A percentile compares a stretch with the other conserved stretches of the same genome.
Evolutionary conservation across 768 basidiomycete species (phyloP).

Genomic region (Phylloporus arenicola): DNA sequence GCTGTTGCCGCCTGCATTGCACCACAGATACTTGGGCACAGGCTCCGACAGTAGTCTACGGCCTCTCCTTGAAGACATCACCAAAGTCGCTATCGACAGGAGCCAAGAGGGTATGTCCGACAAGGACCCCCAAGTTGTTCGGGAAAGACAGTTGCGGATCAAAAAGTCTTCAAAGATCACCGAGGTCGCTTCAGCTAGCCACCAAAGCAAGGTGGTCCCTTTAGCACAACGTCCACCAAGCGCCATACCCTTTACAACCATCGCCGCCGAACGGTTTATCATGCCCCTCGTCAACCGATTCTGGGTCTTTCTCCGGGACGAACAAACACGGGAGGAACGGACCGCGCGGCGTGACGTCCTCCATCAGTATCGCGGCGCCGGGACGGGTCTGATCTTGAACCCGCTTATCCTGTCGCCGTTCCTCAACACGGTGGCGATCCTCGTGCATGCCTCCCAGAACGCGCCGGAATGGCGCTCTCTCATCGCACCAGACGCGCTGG

Average conservation of each 20-base stretch:
- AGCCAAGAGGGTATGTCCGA: slow-evolving; percentile 50
- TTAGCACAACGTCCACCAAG: slow-evolving; percentile 4
- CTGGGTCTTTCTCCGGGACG: slow-evolving; percentile 89
- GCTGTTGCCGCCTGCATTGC: slow-evolving; percentile 64
- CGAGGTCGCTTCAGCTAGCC: slow-evolving; percentile 32
- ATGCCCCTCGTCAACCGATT: slow-evolving; percentile 90
- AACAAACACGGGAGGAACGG: slow-evolving; percentile 69
- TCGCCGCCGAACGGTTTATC: slow-evolving; percentile 87
- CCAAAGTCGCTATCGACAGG: slow-evolving; percentile 55
- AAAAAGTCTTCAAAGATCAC: slow-evolving; percentile 42
- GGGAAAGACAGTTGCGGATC: slow-evolving; percentile 73
- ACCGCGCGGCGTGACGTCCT: slow-evolving; percentile 52
- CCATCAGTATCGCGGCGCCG: slow-evolving; percentile 61
- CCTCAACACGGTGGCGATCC: slow-evolving; percentile 66
- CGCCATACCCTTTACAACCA: slow-evolving; percentile 47
- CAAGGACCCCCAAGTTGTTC: slow-evolving; percentile 54
- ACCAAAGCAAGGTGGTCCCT: slow-evolving; percentile 12
- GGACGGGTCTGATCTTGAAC: slow-evolving; percentile 78
- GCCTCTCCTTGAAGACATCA: slow-evolving; percentile 58
- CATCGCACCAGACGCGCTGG: slow-evolving; percentile 75
- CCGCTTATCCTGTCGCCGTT: slow-evolving; percentile 73
- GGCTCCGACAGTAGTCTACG: slow-evolving; percentile 43
- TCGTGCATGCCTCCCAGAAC: slow-evolving; percentile 79
- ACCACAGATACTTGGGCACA: slow-evolving; percentile 56
- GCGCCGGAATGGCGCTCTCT: slow-evolving; percentile 77